Conservation (phyloP, 2,329 filamentous ascomycete genomes). For the Trichoderma lentiforme region DNA sequence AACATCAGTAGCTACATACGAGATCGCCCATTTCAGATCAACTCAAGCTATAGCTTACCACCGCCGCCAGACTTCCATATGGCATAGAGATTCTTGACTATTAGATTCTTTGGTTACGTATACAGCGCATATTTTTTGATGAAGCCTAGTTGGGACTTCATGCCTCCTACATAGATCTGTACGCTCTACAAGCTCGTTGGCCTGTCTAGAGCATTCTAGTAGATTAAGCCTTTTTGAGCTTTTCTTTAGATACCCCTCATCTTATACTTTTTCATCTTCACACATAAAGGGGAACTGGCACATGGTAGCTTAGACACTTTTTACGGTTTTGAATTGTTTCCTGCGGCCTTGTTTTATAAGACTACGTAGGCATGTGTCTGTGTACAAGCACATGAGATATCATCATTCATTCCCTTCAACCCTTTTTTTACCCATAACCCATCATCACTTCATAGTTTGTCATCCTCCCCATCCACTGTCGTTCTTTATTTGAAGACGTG, state of each 20-base stretch:
- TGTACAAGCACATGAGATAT: slow-evolving; percentile 19
- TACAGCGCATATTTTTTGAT: background rate
- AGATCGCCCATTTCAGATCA: slow-evolving; percentile 45
- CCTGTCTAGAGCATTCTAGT: background rate
- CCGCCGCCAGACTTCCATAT: background rate
- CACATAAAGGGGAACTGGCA: background rate
- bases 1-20: slow-evolving; percentile 64
- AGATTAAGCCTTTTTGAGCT: background rate
- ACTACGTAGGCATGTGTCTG: slow-evolving; percentile 14
- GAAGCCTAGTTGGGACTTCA: background rate
- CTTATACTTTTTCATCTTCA: background rate
- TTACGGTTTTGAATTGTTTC: slow-evolving; percentile 15
- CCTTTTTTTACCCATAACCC: slow-evolving; percentile 33
- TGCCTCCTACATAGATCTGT: background rate
- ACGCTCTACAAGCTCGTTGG: background rate
- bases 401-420: slow-evolving; percentile 29
- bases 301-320: background rate
- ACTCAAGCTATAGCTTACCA: slow-evolving; percentile 27
- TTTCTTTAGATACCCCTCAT: slow-evolving; percentile 5
- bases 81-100: background rate
- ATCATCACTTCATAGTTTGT: slow-evolving; percentile 29
- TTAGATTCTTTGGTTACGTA: background rate
- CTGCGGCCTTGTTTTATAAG: background rate
- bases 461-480: slow-evolving; percentile 18
- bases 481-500: slow-evolving; percentile 95